Evolutionary conservation across 2,329 filamentous ascomycete genomes (phyloP).

Genomic region (Fusarium virguliforme): DNA sequence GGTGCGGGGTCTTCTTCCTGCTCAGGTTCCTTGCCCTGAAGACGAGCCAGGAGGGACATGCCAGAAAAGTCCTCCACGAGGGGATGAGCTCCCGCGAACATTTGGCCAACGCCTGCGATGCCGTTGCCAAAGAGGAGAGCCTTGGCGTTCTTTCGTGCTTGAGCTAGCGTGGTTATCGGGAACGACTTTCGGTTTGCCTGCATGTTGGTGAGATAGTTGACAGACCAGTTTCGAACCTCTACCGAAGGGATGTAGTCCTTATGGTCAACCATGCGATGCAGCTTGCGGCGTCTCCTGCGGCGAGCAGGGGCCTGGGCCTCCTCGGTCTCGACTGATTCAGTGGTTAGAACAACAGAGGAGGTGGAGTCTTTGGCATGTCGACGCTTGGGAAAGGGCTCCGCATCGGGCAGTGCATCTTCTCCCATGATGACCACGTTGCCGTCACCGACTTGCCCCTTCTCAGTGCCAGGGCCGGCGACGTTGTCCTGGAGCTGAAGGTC

Average conservation of each 20-base stretch:
- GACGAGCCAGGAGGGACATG: constrained; percentile 57
- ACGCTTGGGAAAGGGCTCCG: constrained; percentile 55
- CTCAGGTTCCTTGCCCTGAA: constrained; percentile 49
- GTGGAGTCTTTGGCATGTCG: constrained; percentile 35
- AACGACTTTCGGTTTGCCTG: constrained; percentile 51
- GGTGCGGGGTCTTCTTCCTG: constrained; percentile 35
- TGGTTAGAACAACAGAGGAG: constrained; percentile 39
- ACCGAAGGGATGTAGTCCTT: constrained; percentile 56
- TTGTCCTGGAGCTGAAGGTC: constrained; percentile 29
- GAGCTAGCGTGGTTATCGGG: constrained; percentile 50
- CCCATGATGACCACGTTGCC: constrained; percentile 58
- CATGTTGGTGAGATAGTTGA: constrained; percentile 71
- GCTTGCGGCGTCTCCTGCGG: constrained; percentile 50
- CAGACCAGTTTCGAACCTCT: constrained; percentile 60
- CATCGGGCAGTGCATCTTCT: constrained; percentile 59
- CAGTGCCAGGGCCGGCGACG: constrained; percentile 24
- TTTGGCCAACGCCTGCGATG: constrained; percentile 51
- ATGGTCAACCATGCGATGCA: constrained; percentile 53
- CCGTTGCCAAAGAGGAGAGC: constrained; percentile 55
- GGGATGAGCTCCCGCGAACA: constrained; percentile 56
- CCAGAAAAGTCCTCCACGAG: constrained; percentile 64
- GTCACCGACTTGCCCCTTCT: constrained; percentile 43
- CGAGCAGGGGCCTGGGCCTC: constrained; percentile 41
- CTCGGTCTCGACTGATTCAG: constrained; percentile 45
- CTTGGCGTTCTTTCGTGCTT: constrained; percentile 60